Percentiles rank a stretch among this genome's conserved stretches.
Evolutionary conservation across 352 stramenopile species (phyloP).

Genomic region (Pythium monospermum): DNA sequence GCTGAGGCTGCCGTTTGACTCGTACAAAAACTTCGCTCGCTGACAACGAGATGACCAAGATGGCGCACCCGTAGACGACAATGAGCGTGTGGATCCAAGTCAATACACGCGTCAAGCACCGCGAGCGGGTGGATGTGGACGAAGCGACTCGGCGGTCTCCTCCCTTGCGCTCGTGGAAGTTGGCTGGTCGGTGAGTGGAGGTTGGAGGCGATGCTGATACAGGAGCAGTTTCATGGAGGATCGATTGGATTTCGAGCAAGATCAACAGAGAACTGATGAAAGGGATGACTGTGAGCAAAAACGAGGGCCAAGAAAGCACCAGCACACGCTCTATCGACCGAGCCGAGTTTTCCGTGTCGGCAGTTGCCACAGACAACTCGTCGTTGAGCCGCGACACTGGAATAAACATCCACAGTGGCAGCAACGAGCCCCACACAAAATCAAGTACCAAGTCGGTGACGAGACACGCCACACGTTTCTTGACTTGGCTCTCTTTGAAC

Average conservation of each 20-base stretch:
- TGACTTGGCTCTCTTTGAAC: not conserved
- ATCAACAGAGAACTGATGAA: slow-evolving; percentile 12
- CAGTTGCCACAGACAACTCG: not conserved
- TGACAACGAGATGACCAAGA: slow-evolving; percentile 1
- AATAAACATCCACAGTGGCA: slow-evolving; percentile 19
- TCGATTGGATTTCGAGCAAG: slow-evolving; percentile 10
- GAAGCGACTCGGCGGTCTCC: too few relatives aligned
- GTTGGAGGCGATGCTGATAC: too few relatives aligned
- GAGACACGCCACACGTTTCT: slow-evolving; percentile 12
- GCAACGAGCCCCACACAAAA: slow-evolving; percentile 20
- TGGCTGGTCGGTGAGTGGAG: too few relatives aligned
- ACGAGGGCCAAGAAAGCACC: slow-evolving; percentile 15
- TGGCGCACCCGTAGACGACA: slow-evolving; percentile 1
- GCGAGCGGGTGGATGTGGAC: too few relatives aligned
- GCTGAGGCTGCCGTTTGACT: not conserved
- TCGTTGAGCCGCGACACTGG: slow-evolving; percentile 9
- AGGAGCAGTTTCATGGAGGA: slow-evolving; percentile 3
- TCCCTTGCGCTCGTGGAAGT: too few relatives aligned
- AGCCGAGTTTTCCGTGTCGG: slow-evolving; percentile 4
- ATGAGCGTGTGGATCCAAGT: slow-evolving; percentile 2
- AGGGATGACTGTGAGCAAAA: slow-evolving; percentile 16
- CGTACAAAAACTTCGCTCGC: not conserved
- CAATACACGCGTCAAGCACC: too few relatives aligned
- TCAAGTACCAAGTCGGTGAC: slow-evolving; percentile 20
- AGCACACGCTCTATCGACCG: slow-evolving; percentile 20